Conservation (phyloP, 1,284 basidiomycete genomes). For the Melanopsichium pennsylvanicum region DNA sequence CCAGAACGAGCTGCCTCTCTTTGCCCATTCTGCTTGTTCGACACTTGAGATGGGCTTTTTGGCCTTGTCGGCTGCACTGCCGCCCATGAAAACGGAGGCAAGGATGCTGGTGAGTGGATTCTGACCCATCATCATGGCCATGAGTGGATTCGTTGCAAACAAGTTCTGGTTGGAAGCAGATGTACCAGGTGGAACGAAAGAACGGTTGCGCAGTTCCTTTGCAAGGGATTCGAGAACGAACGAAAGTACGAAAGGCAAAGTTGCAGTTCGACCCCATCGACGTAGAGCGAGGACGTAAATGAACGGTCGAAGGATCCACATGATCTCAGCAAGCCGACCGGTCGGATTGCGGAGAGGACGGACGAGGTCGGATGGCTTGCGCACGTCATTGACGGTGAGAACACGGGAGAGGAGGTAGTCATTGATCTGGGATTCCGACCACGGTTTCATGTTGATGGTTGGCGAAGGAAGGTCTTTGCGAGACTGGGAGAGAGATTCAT, state of each 20-base stretch:
- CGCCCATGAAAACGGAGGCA: slow-evolving; percentile 41
- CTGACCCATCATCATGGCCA: slow-evolving; percentile 54
- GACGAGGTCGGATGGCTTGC: slow-evolving; percentile 56
- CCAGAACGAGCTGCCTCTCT: slow-evolving; percentile 79
- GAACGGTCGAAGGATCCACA: slow-evolving; percentile 59
- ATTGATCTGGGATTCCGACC: slow-evolving; percentile 59
- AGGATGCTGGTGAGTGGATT: slow-evolving; percentile 57
- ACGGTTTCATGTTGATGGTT: slow-evolving; percentile 29
- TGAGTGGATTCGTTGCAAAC: slow-evolving; percentile 45
- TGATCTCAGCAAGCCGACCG: slow-evolving; percentile 40
- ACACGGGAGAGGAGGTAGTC: slow-evolving; percentile 61
- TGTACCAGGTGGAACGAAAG: slow-evolving; percentile 27
- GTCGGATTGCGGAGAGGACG: slow-evolving; percentile 38
- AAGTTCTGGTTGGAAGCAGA: slow-evolving; percentile 1
- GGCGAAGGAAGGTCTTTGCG: slow-evolving; percentile 26
- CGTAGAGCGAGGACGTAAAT: slow-evolving; percentile 59
- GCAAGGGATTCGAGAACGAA: slow-evolving; percentile 54
- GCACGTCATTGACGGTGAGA: slow-evolving; percentile 58
- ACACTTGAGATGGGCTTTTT: slow-evolving; percentile 61
- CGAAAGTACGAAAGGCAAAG: slow-evolving; percentile 51
- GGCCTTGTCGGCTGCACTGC: slow-evolving; percentile 28
- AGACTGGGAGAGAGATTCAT: not conserved
- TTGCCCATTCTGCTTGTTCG: slow-evolving; percentile 75
- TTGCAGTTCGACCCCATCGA: slow-evolving; percentile 49
- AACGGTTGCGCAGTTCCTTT: slow-evolving; percentile 42